A percentile compares a stretch with the other conserved stretches of the same genome.
Conservation (phyloP, 192 early-diverging fungal genomes). For the Phlyctochytrium bullatum region DNA sequence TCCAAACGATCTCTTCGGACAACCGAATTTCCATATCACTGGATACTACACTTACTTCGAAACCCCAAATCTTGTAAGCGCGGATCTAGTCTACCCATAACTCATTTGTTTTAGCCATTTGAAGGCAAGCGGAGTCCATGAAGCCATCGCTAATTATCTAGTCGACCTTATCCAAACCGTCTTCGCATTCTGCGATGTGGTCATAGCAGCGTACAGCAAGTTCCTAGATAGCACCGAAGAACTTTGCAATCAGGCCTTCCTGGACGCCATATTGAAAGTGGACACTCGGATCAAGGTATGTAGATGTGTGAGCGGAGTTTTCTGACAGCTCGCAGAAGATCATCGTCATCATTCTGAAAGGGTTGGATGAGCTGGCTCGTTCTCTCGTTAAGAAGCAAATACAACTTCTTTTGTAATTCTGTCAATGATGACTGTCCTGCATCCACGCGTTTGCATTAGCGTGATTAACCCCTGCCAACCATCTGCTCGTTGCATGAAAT, state of each 20-base stretch:
- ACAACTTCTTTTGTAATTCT: not conserved
- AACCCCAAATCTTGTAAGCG: slow-evolving; percentile 29
- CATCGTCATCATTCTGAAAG: slow-evolving; percentile 5
- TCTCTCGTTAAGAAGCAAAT: not conserved
- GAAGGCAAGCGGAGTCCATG: no score
- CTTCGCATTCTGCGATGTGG: slow-evolving; percentile 37
- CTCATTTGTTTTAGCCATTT: slow-evolving; percentile 25
- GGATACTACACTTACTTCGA: slow-evolving; percentile 36
- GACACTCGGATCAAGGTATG: slow-evolving; percentile 38
- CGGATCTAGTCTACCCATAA: no score
- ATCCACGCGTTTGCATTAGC: no score
- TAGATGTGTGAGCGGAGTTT: no score
- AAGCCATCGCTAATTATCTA: no score
- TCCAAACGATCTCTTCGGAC: slow-evolving; percentile 15
- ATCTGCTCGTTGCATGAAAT: no score
- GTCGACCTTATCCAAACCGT: slow-evolving; percentile 34
- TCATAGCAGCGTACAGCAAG: slow-evolving; percentile 39
- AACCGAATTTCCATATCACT: slow-evolving; percentile 13
- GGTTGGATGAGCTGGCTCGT: not conserved
- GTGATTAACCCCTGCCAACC: no score
- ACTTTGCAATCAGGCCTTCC: slow-evolving; percentile 26
- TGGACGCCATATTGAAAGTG: slow-evolving; percentile 28
- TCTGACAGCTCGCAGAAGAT: slow-evolving; percentile 6
- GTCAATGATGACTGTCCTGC: no score
- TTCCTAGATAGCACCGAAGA: slow-evolving; percentile 35